Conservation (phyloP, 2,329 filamentous ascomycete species). For the Neopestalotiopsis rosae region DNA sequence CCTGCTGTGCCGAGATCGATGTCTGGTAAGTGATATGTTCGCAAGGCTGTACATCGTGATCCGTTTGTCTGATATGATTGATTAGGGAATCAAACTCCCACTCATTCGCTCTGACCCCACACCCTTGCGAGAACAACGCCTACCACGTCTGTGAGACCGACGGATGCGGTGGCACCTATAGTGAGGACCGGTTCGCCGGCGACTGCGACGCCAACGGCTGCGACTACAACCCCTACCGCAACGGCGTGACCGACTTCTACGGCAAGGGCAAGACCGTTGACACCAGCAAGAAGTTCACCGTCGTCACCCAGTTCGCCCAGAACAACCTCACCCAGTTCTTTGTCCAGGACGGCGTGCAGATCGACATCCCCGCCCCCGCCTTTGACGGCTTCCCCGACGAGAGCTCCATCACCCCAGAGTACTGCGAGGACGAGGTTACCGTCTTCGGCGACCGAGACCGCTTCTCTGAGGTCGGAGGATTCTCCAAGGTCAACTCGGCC, state of each 20-base stretch:
- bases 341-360: slow-evolving; percentile 59
- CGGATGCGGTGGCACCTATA: slow-evolving; percentile 54
- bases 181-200: slow-evolving; percentile 58
- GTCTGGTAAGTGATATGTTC: slow-evolving; percentile 48
- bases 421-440: slow-evolving; percentile 25
- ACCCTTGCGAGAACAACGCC: slow-evolving; percentile 58
- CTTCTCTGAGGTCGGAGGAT: slow-evolving; percentile 59
- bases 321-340: slow-evolving; percentile 61
- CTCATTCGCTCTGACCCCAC: slow-evolving; percentile 65
- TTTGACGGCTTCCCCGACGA: slow-evolving; percentile 18
- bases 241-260: slow-evolving; percentile 66
- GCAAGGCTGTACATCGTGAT: background rate
- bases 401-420: slow-evolving; percentile 15
- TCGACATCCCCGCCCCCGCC: slow-evolving; percentile 29
- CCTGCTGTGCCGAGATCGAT: slow-evolving; percentile 66
- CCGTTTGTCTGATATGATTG: background rate
- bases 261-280: slow-evolving; percentile 50
- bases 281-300: slow-evolving; percentile 29
- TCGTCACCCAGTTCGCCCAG: slow-evolving; percentile 61
- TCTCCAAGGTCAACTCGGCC: slow-evolving; percentile 56
- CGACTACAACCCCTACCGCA: slow-evolving; percentile 71
- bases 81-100: slow-evolving; percentile 61
- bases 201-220: slow-evolving; percentile 70
- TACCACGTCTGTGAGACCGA: slow-evolving; percentile 53
- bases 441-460: slow-evolving; percentile 57